Percentiles rank a stretch among this genome's conserved stretches.
Evolutionary conservation across 2,329 filamentous ascomycete species (phyloP).

Genomic region (Paecilomyces sp.): DNA sequence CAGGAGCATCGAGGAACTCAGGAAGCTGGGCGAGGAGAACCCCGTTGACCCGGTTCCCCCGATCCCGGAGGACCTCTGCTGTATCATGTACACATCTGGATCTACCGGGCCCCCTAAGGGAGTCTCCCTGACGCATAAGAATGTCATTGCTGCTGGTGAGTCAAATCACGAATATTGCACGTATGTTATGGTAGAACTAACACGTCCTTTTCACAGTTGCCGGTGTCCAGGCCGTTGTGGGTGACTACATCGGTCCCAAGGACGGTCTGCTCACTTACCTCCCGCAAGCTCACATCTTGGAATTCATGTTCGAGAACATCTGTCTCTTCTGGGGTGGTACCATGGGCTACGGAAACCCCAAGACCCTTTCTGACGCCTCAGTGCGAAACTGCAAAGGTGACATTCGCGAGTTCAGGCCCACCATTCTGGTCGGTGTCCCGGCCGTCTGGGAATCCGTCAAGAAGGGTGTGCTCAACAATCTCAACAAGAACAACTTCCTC

Average conservation of each 20-base stretch:
- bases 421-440: constrained; percentile 86
- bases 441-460: constrained; percentile 96
- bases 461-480: constrained; percentile 81
- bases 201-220: constrained; percentile 49
- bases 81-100: constrained; percentile 76
- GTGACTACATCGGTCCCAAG: constrained; percentile 66
- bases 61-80: constrained; percentile 69
- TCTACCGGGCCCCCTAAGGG: constrained; percentile 87
- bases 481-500: constrained; percentile 64
- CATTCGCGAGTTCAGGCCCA: constrained; percentile 84
- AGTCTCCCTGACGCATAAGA: constrained; percentile 72
- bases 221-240: constrained; percentile 71
- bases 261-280: constrained; percentile 86
- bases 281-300: constrained; percentile 90
- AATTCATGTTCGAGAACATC: constrained; percentile 91
- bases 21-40: constrained; percentile 55
- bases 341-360: constrained; percentile 86
- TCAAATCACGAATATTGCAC: constrained; percentile 8
- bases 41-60: constrained; percentile 65
- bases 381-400: constrained; percentile 89
- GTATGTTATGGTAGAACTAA: constrained; percentile 7
- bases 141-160: constrained; percentile 70
- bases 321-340: constrained; percentile 83
- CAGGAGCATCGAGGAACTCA: constrained; percentile 49
- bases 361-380: constrained; percentile 78